Evolutionary conservation across 2,329 filamentous ascomycete species (phyloP).

Genomic region (Phialophora verrucosa): DNA sequence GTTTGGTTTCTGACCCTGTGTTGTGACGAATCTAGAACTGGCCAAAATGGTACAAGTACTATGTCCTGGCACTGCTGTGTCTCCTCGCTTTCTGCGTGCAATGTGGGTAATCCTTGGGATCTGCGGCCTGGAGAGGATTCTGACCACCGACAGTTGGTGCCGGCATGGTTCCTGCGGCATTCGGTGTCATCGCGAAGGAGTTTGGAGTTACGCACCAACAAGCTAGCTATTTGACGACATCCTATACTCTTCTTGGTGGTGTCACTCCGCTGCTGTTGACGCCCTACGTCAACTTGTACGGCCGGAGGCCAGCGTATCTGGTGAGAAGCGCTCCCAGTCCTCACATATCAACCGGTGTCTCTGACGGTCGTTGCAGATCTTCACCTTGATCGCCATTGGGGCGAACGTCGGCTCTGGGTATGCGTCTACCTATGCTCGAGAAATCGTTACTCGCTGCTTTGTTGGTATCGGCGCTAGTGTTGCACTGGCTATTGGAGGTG

Average conservation of each 20-base stretch:
- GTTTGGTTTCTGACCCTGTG: neutral
- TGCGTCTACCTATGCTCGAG: constrained; percentile 11
- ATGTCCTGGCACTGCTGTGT: constrained; percentile 9
- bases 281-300: constrained; percentile 17
- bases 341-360: neutral
- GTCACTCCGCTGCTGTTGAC: constrained; percentile 13
- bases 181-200: constrained; percentile 14
- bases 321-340: neutral
- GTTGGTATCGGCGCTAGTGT: constrained; percentile 13
- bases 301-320: constrained; percentile 13
- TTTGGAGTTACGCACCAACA: constrained; percentile 13
- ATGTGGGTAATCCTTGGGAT: neutral
- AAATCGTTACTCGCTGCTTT: constrained; percentile 11
- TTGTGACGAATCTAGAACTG: neutral
- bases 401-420: constrained; percentile 13
- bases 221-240: constrained; percentile 17
- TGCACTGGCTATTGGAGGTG: constrained; percentile 12
- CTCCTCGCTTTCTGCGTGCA: constrained; percentile 16
- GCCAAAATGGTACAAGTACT: constrained; percentile 19
- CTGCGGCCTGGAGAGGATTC: neutral
- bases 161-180: constrained; percentile 17
- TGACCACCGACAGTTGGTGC: constrained; percentile 5
- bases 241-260: constrained; percentile 12
- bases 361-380: constrained; percentile 4
- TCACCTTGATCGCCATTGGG: constrained; percentile 10